Conservation (phyloP, 257 asterid genomes). For the Gentiana dahurica region DNA sequence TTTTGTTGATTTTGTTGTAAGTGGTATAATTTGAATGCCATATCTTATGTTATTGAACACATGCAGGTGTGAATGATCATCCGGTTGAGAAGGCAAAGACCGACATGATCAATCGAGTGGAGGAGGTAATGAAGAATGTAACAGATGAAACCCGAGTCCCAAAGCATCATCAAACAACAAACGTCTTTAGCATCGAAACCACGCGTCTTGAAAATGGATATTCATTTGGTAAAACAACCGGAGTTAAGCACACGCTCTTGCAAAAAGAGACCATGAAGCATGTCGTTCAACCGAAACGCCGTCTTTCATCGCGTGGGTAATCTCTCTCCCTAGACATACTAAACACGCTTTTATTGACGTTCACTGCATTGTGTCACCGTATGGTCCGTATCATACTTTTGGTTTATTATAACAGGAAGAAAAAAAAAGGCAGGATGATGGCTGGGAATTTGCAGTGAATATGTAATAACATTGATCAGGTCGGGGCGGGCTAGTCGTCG, state of each 20-base stretch:
- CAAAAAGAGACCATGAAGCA: slow-evolving; percentile 31
- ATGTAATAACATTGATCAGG: no score
- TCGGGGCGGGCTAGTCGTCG: no score
- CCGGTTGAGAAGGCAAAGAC: slow-evolving; percentile 3
- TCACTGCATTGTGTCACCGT: no score
- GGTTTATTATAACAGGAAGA: no score
- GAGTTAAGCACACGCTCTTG: slow-evolving; percentile 15
- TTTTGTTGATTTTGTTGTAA: no score
- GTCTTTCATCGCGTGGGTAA: slow-evolving; percentile 10
- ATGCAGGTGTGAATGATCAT: no score
- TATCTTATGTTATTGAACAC: no score
- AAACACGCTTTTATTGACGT: background rate
- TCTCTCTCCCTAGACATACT: background rate
- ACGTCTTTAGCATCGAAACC: background rate
- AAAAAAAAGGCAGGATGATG: no score
- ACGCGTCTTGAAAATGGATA: slow-evolving; percentile 3
- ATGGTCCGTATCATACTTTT: no score
- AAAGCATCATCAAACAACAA: slow-evolving; percentile 7
- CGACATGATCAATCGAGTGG: background rate
- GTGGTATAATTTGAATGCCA: no score
- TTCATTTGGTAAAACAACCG: slow-evolving; percentile 9
- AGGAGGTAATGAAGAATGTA: slow-evolving; percentile 5
- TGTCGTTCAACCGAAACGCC: slow-evolving; percentile 20
- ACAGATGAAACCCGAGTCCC: slow-evolving; percentile 7
- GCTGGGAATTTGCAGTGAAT: no score